Percentiles rank a stretch among this genome's conserved stretches.
Evolutionary conservation across 1,284 basidiomycete species (phyloP).

Genomic region (Cryptococcus jaspeensis): DNA sequence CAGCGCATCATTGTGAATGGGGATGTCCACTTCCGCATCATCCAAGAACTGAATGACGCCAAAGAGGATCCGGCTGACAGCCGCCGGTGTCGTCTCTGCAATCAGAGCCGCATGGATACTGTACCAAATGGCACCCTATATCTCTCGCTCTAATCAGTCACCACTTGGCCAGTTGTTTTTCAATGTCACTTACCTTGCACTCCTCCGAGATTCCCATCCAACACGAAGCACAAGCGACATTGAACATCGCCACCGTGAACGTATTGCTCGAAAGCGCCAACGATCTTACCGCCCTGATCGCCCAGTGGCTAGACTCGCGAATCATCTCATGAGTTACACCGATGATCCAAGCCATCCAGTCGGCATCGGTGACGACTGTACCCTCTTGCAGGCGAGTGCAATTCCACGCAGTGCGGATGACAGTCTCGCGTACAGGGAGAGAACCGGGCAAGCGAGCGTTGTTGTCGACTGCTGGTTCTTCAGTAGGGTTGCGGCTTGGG

Average conservation of each 20-base stretch:
- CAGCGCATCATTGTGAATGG: constrained; percentile 88
- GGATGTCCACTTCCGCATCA: constrained; percentile 94
- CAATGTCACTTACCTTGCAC: constrained; percentile 77
- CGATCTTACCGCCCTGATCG: constrained; percentile 90
- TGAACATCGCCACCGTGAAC: constrained; percentile 92
- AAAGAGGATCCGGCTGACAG: constrained; percentile 89
- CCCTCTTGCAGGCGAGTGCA: constrained; percentile 70
- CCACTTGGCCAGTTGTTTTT: not conserved
- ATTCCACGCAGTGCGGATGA: constrained; percentile 97
- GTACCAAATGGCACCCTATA: constrained; percentile 85
- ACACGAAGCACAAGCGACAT: constrained; percentile 96
- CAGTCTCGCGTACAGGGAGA: constrained; percentile 94
- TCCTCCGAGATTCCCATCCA: constrained; percentile 96
- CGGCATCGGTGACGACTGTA: constrained; percentile 78
- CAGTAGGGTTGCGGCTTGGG: constrained; percentile 51
- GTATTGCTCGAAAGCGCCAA: constrained; percentile 90
- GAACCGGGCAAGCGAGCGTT: constrained; percentile 67
- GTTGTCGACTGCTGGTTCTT: constrained; percentile 31
- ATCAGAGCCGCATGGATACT: constrained; percentile 88
- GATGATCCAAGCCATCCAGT: constrained; percentile 97
- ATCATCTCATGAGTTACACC: constrained; percentile 92
- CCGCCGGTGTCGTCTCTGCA: constrained; percentile 73
- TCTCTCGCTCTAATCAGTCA: not conserved
- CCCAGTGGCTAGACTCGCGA: constrained; percentile 97
- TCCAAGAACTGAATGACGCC: constrained; percentile 99